Base-by-base conservation (phyloP, 768 basidiomycete species). In the Amylocystis lapponica region DNA sequence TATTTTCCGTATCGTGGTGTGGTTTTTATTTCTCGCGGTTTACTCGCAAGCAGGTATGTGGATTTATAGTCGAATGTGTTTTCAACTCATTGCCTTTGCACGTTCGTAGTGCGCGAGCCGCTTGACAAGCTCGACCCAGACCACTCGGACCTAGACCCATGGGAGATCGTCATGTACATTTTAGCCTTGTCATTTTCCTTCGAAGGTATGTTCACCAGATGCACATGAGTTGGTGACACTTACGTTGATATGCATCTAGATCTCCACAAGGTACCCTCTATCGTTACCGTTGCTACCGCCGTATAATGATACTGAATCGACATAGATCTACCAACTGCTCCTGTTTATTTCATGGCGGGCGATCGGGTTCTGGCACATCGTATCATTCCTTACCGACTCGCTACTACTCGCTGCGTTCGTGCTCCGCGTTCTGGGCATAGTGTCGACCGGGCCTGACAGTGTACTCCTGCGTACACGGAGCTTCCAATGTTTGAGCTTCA, bases 401-500 rank as follows among this genome's bases (percentile, higher is more conserved):
- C 66, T 95, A 2, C 72, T 97, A 6, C 54, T 86, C 2, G 55
- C 79, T 1, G 91, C 91, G 1, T 93, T 94, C 57, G 56, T 69
- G 6, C 62, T 95, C 36, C 86, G 94, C 25, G 52, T 93, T 1
- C 60, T 68, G 4, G 81, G 90, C 20, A 52, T 85, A 6, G 47
- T 37, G 5, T 57, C 60, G 4, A 48, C 61, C 3, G 66, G 55
- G 17, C 65, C 57, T 3, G 64, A 72, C 48, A 45, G 62, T 40
- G 62, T 66, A 16, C 55, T 58, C 20, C 53, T 78, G 46, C 72
- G 73, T 41, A 50, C 90, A 13, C 70, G 62, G 45, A 94, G 92
- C 61, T 97, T 96, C 66, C 91, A 94, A 57, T 74, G 90, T 22
- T 66, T 96, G 29, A 89, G 88, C 66, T 91, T 83, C 62, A 90